Percentiles rank a stretch among this genome's conserved stretches.
phyloP scores from a whole-genome alignment of 2,329 filamentous ascomycete species.

The Aspergillus aculeatinus region DNA sequence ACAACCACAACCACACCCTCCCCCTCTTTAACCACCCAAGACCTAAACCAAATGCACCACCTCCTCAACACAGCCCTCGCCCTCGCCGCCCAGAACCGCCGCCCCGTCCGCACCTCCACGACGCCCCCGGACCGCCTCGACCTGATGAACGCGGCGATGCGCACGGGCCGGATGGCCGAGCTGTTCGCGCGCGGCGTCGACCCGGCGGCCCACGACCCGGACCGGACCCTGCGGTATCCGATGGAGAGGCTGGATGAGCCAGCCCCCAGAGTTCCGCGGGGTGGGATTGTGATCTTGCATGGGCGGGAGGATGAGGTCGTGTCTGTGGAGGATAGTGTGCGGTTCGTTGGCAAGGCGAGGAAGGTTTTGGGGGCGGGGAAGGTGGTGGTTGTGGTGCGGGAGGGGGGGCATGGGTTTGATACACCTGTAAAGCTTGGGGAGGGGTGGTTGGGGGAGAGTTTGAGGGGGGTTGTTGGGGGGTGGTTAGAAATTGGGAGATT shows the following conservation, averaged over 20 bases:
- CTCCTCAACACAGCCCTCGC: too few species aligned
- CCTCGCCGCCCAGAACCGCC: too few species aligned
- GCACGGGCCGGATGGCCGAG: slow-evolving; percentile 16
- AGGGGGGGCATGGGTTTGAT: slow-evolving; percentile 43
- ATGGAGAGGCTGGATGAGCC: slow-evolving; percentile 30
- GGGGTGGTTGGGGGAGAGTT: slow-evolving; percentile 30
- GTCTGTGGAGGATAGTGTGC: slow-evolving; percentile 26
- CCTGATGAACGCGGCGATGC: slow-evolving; percentile 21
- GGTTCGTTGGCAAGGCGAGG: slow-evolving; percentile 27
- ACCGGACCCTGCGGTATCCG: slow-evolving; percentile 26
- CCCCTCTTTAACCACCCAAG: too few species aligned
- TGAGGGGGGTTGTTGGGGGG: slow-evolving; percentile 23
- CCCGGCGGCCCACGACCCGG: too few species aligned
- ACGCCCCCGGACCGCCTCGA: slow-evolving; percentile 10
- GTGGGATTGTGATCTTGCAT: slow-evolving; percentile 36
- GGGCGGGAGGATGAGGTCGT: slow-evolving; percentile 35
- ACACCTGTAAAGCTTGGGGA: slow-evolving; percentile 20
- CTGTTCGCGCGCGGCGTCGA: slow-evolving; percentile 24
- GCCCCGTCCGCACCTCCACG: neutral
- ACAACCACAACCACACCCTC: too few species aligned
- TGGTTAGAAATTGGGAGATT: too few species aligned
- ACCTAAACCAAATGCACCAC: too few species aligned
- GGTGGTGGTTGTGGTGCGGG: slow-evolving; percentile 26
- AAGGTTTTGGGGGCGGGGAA: slow-evolving; percentile 25
- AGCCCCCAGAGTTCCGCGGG: slow-evolving; percentile 26